Conservation (phyloP, 768 basidiomycete genomes). For the Hygrophorus pudorinus region DNA sequence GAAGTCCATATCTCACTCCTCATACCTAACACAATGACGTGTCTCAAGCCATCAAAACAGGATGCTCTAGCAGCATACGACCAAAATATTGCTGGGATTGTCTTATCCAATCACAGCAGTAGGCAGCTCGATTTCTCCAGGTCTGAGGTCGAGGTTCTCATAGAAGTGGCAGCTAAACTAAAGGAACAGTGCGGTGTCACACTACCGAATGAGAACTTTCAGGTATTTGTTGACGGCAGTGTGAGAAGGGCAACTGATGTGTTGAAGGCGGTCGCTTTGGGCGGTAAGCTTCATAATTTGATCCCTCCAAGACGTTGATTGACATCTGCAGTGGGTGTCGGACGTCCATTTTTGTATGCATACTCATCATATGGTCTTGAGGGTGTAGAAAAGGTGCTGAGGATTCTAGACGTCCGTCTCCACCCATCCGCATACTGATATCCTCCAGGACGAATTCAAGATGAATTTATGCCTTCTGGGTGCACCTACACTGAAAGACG, state of each 20-base stretch:
- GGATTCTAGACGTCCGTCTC: slow-evolving; percentile 57
- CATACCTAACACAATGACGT: background rate
- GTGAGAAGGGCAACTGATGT: too few relatives aligned
- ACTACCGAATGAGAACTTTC: slow-evolving; percentile 74
- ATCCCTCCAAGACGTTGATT: slow-evolving; percentile 51
- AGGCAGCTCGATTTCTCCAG: too few relatives aligned
- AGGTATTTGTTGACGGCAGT: slow-evolving; percentile 88
- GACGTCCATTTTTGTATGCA: too few relatives aligned
- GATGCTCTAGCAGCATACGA: slow-evolving; percentile 85
- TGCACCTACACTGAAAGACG: slow-evolving; percentile 66
- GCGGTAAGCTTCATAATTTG: too few relatives aligned
- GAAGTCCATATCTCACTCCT: slow-evolving; percentile 2
- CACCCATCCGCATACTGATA: background rate
- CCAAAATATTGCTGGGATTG: slow-evolving; percentile 54
- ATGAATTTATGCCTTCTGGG: slow-evolving; percentile 86
- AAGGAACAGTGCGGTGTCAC: slow-evolving; percentile 52
- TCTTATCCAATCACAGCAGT: too few relatives aligned
- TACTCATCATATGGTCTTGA: slow-evolving; percentile 89
- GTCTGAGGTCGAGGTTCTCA: slow-evolving; percentile 84
- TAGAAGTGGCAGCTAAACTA: slow-evolving; percentile 71
- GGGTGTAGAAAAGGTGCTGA: slow-evolving; percentile 75
- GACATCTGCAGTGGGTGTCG: slow-evolving; percentile 44
- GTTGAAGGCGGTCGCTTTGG: too few relatives aligned
- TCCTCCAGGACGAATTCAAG: too few relatives aligned
- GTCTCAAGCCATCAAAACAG: slow-evolving; percentile 19